These are phyloP conservation scores for Boechera divaricarpa DNA, from an alignment of 345 rosid genomes.

Conservation along the genomic window DNA sequence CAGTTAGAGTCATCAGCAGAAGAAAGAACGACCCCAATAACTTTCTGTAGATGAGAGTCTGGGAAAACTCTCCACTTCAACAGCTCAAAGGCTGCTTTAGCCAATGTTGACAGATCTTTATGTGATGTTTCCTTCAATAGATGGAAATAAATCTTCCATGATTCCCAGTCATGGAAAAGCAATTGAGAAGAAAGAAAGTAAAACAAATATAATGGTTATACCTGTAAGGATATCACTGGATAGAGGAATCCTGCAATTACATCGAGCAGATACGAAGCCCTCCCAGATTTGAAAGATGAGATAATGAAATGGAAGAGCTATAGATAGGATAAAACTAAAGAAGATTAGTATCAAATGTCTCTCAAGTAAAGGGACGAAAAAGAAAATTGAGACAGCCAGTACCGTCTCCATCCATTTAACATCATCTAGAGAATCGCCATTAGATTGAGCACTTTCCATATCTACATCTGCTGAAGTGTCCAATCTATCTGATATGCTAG, in stretches of 20 bases:
- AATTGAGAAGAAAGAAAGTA: conserved; percentile 17
- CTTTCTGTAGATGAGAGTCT: conserved; percentile 83
- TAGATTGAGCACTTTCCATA: conserved; percentile 55
- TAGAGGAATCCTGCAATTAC: conserved; percentile 75
- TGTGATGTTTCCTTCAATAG: conserved; percentile 89
- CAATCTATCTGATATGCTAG: conserved; percentile 58
- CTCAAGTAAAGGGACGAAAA: conserved; percentile 21
- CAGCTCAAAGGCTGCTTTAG: conserved; percentile 95
- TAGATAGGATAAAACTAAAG: conserved; percentile 24
- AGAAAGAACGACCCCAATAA: conserved; percentile 68
- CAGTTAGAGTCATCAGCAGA: conserved; percentile 84
- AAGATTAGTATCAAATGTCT: conserved; percentile 18
- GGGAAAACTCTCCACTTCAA: conserved; percentile 87
- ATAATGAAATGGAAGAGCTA: conserved; percentile 91
- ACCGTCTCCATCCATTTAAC: conserved; percentile 99
- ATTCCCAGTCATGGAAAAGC: conserved; percentile 14
- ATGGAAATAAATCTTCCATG: conserved; percentile 32
- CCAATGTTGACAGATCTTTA: conserved; percentile 92
- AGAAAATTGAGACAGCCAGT: conserved; percentile 34
- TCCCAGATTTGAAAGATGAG: conserved; percentile 88
- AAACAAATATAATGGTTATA: conserved; percentile 43
- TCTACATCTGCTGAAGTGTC: conserved; percentile 53
- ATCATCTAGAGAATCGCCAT: conserved; percentile 73
- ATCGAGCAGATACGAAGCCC: conserved; percentile 88
- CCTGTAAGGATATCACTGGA: conserved; percentile 94